Evolutionary conservation across 1,139 yeast species (phyloP), one percentile per base, ranked within the genome.

Genomic region (Torulaspora globosa): DNA sequence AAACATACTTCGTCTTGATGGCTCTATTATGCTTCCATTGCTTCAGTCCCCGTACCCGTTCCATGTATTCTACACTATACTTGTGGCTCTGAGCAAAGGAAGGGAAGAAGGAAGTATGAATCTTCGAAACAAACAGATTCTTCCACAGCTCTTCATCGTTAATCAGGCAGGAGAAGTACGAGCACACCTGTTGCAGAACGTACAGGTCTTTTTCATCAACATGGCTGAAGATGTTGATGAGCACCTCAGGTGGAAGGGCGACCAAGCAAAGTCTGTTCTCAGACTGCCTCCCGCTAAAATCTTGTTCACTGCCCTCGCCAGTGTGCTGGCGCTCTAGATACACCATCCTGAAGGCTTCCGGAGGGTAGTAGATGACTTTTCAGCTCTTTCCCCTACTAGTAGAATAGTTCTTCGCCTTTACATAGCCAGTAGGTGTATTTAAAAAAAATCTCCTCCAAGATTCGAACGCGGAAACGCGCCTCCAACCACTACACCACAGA

Each of bases 91-190:
- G 68, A 0, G 84, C 70, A n/a, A 78, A 66, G 1, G 84, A 74
- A 2, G 88, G 80, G 59, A 84, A 83, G 11, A 59, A 56, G 11
- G 64, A 58, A 0, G 75, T 72, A 2, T 74, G 71, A 53, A 76
- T 76, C 44, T 70, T 71, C 21, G 70, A 58, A 21, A 67, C 64
- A 56, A 83, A 81, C 16, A 83, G 71, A 44, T 72, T 73, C 56
- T 73, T 73, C 90, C 90, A 83, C 5, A 82, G 72, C 41, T 74
- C 75, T 50, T 76, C 76, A 58, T 82, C 82, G 49, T 73, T 72
- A 3, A 81, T 73, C 5, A 80, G 70, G 36, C 59, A 57, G 47
- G 75, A 65, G 76, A 87, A 79, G 15, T 68, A 60, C 35, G 66
- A 71, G 55, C 87, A 81, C 2, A 82, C 84, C 36, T 72, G 64